phyloP scores from a whole-genome alignment of 108 stramenopile species.

The Fragilaria radians region DNA sequence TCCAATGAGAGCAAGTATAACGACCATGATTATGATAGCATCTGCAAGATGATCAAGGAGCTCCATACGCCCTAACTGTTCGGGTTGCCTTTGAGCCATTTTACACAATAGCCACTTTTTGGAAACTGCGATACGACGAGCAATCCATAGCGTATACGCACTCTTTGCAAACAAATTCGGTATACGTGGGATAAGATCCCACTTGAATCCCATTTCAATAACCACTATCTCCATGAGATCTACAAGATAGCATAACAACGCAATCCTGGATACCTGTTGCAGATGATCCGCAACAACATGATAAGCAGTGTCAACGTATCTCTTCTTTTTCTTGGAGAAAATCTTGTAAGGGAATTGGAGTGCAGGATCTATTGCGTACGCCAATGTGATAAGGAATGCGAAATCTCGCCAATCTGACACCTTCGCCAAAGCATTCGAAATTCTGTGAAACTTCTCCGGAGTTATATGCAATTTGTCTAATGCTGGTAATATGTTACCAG shows the following conservation, averaged over 20 bases:
- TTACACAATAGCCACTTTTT: conserved; percentile 3
- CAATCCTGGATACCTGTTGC: conserved; percentile 5
- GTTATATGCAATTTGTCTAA: neutral
- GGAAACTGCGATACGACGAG: neutral
- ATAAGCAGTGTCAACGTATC: neutral
- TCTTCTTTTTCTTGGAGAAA: neutral
- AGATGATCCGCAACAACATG: neutral
- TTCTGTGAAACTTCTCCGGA: neutral
- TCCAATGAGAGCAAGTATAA: conserved; percentile 11
- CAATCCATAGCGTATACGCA: conserved; percentile 5
- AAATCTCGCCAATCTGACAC: conserved; percentile 4
- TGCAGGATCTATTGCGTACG: neutral
- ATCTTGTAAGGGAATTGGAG: neutral
- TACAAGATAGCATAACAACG: conserved; percentile 5
- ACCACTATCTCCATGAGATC: conserved; percentile 5
- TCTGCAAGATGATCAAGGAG: conserved; percentile 13
- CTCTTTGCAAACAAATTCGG: conserved; percentile 7
- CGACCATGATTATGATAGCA: conserved; percentile 9
- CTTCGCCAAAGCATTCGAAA: neutral
- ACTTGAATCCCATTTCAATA: neutral
- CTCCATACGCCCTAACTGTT: neutral
- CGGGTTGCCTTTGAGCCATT: neutral
- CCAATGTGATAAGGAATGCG: neutral
- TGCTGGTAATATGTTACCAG: conserved; percentile 1
- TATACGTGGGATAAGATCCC: neutral